These are phyloP conservation scores for Trichosporon sp. DNA, from an alignment of 1,284 basidiomycete species.

Conservation along the genomic window DNA sequence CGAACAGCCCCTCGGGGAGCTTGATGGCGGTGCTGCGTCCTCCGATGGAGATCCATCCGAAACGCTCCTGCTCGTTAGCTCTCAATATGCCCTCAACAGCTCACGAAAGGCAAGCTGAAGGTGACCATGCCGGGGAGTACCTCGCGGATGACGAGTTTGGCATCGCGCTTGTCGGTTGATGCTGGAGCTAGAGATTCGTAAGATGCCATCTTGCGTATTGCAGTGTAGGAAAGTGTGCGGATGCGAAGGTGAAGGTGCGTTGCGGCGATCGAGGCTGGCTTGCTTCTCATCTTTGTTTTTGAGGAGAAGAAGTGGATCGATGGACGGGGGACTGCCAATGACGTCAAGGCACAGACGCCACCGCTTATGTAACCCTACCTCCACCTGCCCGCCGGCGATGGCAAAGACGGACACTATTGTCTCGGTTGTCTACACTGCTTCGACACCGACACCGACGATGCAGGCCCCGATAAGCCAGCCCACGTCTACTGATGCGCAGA, in stretches of 20 bases:
- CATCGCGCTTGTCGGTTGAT: conserved; percentile 43
- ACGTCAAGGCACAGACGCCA: not conserved
- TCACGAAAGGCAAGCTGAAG: conserved; percentile 55
- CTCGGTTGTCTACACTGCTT: no score
- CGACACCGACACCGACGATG: no score
- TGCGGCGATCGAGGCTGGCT: not conserved
- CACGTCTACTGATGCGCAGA: not conserved
- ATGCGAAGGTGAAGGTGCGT: not conserved
- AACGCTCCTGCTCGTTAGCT: conserved; percentile 57
- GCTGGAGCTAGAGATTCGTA: conserved; percentile 27
- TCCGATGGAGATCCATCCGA: conserved; percentile 70
- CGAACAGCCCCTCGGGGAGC: conserved; percentile 74
- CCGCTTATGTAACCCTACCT: not conserved
- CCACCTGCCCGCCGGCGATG: not conserved
- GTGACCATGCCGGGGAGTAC: conserved; percentile 53
- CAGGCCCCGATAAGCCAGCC: not conserved
- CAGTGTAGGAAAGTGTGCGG: not conserved
- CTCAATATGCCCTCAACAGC: conserved; percentile 23
- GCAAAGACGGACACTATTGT: not conserved
- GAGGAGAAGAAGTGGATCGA: not conserved
- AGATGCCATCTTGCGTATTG: conserved; percentile 17
- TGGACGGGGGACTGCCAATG: not conserved
- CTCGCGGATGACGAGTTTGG: conserved; percentile 51
- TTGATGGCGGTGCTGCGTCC: conserved; percentile 81
- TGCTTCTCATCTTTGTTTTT: not conserved